Conservation (phyloP, 2,329 filamentous ascomycete genomes). For the Aureobasidium leucospermi region DNA sequence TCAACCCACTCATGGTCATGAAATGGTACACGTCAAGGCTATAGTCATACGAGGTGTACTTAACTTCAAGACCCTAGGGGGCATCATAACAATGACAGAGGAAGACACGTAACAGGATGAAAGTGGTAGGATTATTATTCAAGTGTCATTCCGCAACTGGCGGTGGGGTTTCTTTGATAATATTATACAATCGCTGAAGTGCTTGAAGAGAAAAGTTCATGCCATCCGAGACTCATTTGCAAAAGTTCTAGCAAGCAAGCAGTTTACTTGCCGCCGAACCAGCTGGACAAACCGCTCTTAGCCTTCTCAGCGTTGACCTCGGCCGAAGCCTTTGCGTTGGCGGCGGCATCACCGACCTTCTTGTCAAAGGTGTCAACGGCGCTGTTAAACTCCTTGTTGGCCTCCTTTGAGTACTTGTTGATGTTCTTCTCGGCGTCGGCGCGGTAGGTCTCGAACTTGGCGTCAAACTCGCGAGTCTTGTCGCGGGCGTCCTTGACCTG, state of each 20-base stretch:
- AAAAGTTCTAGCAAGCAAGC: background rate
- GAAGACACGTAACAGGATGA: background rate
- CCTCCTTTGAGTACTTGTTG: slow-evolving; percentile 59
- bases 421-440: slow-evolving; percentile 54
- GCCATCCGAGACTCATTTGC: slow-evolving; percentile 3
- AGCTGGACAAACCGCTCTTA: slow-evolving; percentile 75
- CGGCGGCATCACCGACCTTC: slow-evolving; percentile 50
- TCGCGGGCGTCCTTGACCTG: slow-evolving; percentile 28
- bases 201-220: slow-evolving; percentile 6
- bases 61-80: background rate
- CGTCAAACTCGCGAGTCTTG: slow-evolving; percentile 57
- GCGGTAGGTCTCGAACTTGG: slow-evolving; percentile 47
- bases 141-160: background rate
- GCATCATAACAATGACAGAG: no score
- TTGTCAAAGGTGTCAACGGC: slow-evolving; percentile 72
- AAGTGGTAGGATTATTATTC: slow-evolving; percentile 1
- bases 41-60: no score
- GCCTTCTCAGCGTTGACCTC: slow-evolving; percentile 69
- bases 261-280: slow-evolving; percentile 54
- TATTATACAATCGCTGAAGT: slow-evolving; percentile 12
- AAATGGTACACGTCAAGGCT: no score
- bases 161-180: background rate
- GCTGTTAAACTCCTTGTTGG: slow-evolving; percentile 42
- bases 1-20: no score
- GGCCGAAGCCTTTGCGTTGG: slow-evolving; percentile 4